Conservation (phyloP, 2,329 filamentous ascomycete species). For the Sphaerulina populicola region DNA sequence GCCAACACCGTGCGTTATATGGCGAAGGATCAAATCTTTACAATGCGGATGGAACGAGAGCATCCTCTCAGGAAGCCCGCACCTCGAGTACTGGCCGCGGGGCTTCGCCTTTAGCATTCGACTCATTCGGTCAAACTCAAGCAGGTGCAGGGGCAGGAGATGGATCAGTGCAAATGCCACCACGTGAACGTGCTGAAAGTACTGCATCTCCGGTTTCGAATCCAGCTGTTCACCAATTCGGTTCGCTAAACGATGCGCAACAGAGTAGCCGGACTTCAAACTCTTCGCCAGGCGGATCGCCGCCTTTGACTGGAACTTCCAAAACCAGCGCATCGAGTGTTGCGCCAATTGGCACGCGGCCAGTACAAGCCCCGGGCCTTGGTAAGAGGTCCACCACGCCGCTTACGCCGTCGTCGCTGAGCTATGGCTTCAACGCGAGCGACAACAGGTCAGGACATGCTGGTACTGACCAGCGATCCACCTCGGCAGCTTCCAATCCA, state of each 20-base stretch:
- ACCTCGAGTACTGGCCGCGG: slow-evolving; percentile 59
- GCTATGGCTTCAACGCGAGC: slow-evolving; percentile 55
- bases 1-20: slow-evolving; percentile 90
- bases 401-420: slow-evolving; percentile 71
- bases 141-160: slow-evolving; percentile 39
- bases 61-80: slow-evolving; percentile 58
- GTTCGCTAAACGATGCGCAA: slow-evolving; percentile 44
- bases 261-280: slow-evolving; percentile 70
- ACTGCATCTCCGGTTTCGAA: slow-evolving; percentile 73
- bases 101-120: slow-evolving; percentile 71
- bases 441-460: slow-evolving; percentile 46
- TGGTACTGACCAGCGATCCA: slow-evolving; percentile 47
- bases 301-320: slow-evolving; percentile 56
- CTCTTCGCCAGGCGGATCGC: slow-evolving; percentile 76
- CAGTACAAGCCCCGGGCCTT: slow-evolving; percentile 53
- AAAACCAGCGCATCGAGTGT: slow-evolving; percentile 57
- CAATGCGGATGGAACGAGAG: slow-evolving; percentile 62
- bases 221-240: slow-evolving; percentile 40
- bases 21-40: slow-evolving; percentile 63
- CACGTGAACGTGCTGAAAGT: slow-evolving; percentile 51
- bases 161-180: slow-evolving; percentile 46
- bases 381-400: slow-evolving; percentile 84
- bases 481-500: slow-evolving; percentile 53
- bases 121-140: slow-evolving; percentile 53
- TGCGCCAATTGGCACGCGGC: slow-evolving; percentile 88